These are phyloP conservation scores for Hemileccinum rubropunctum DNA, from an alignment of 768 basidiomycete genomes.

Conservation along the genomic window DNA sequence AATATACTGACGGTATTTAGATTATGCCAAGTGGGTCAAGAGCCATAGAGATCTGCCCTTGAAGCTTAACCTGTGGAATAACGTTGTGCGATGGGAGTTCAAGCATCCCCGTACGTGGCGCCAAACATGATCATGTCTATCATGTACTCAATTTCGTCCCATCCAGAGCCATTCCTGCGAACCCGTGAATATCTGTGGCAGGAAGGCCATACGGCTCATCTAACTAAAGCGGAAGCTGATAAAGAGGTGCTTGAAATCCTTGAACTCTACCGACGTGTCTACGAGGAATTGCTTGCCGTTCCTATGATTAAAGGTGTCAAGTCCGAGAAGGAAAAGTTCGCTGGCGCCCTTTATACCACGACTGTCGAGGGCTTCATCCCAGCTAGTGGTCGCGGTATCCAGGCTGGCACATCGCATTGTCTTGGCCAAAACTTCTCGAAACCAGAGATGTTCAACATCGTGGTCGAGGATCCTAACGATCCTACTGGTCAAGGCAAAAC, in stretches of 20 bases:
- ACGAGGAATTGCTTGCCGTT: constrained; percentile 95
- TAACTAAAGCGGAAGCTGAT: constrained; percentile 88
- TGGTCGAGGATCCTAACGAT: constrained; percentile 90
- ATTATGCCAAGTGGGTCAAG: constrained; percentile 99
- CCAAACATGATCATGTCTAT: background rate
- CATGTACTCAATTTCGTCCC: background rate
- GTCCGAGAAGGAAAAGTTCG: constrained; percentile 99
- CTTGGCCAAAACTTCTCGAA: constrained; percentile 98
- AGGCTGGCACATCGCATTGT: constrained; percentile 96
- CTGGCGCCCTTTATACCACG: constrained; percentile 96
- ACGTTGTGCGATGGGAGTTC: constrained; percentile 99
- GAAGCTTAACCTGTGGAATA: constrained; percentile 99
- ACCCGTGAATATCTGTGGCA: constrained; percentile 99
- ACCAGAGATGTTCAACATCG: constrained; percentile 96
- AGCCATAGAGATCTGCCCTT: constrained; percentile 95
- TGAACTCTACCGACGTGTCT: constrained; percentile 92
- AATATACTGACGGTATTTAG: constrained; percentile 36
- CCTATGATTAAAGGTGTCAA: constrained; percentile 97
- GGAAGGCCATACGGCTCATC: constrained; percentile 96
- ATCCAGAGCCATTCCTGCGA: constrained; percentile 93
- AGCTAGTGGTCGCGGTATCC: constrained; percentile 95
- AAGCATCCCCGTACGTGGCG: constrained; percentile 85
- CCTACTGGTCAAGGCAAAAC: constrained; percentile 63
- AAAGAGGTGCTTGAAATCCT: constrained; percentile 90
- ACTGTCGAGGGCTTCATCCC: constrained; percentile 98